A percentile compares a stretch with the other conserved stretches of the same genome.
phyloP scores from a whole-genome alignment of 345 rosid genomes.

The Salix dunnii region DNA sequence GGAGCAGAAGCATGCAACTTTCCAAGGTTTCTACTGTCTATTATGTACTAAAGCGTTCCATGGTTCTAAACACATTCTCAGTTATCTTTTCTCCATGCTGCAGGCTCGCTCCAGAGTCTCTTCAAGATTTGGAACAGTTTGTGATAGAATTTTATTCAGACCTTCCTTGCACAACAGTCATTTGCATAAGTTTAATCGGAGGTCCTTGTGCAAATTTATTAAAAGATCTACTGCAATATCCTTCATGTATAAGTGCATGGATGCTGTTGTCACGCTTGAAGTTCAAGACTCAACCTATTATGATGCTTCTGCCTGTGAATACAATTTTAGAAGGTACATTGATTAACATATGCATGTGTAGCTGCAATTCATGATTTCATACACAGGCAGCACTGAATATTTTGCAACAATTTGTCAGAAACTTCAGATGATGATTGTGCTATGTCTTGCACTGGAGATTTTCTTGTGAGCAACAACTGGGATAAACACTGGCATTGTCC shows the following conservation, averaged over 20 bases:
- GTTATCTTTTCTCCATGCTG: constrained; percentile 23
- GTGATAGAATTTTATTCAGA: constrained; percentile 51
- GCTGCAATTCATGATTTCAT: constrained; percentile 10
- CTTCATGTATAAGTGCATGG: constrained; percentile 64
- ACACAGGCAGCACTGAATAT: constrained; percentile 3
- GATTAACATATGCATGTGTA: background rate
- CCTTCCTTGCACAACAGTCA: constrained; percentile 59
- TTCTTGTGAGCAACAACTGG: constrained; percentile 25
- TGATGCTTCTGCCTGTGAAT: constrained; percentile 67
- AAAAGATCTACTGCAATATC: constrained; percentile 46
- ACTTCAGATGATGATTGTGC: constrained; percentile 45
- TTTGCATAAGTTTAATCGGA: constrained; percentile 73
- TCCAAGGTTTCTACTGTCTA: constrained; percentile 47
- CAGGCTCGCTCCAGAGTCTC: constrained; percentile 79
- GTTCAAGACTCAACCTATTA: constrained; percentile 54
- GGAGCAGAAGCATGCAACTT: constrained; percentile 30
- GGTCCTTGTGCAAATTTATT: constrained; percentile 50
- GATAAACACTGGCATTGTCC: constrained; percentile 76
- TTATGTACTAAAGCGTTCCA: background rate
- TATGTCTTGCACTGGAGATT: constrained; percentile 28
- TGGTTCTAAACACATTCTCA: constrained; percentile 9
- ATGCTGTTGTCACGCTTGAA: constrained; percentile 68
- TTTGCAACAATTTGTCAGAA: constrained; percentile 13
- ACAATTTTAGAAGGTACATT: constrained; percentile 63
- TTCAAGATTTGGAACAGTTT: constrained; percentile 59